Base-by-base conservation (phyloP, 2,329 filamentous ascomycete genomes). In the Akanthomyces dipterigenus region DNA sequence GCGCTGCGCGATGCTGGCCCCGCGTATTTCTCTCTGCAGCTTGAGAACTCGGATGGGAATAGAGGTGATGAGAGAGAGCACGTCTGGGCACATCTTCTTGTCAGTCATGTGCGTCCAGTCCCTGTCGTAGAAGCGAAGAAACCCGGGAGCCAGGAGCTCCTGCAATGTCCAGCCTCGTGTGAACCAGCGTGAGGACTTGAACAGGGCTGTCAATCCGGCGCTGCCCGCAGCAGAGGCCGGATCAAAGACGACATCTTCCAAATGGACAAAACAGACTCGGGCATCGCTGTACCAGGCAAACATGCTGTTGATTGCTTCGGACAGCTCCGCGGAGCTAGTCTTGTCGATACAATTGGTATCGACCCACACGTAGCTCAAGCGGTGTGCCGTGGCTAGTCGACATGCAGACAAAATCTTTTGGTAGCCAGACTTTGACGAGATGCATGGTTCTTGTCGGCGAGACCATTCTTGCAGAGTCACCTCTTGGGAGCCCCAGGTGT, bases 321-420 rank as follows among this genome's bases (percentile, higher is more conserved):
- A 43, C 16, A 55, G 51, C 51, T 55, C 51, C 9, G 51, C 51
- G 14, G 51, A 55, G 51, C 51, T 55, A 5, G 36, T 42, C 51
- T 55, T 55, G 36, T 55, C 51, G 36, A 55, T 55, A 18, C 36
- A 55, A 16, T 28, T 55, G 0, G 68, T 70, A 12, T 71, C 69
- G 20, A 67, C 63, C 70, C 70, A 72, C 1, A 67, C 63, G 62
- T 67, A 71, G 6, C 60, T 42, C 53, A 67, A 67, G 3, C 64
- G n/a, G n/a, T 16, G 16, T 18, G 40, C 18, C 5, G n/a, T 34
- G 16, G 48, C 48, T 7, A 53, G 48, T 36, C 42, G 16, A 31
- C 55, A 49, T 18, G 55, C 34, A 3, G 28, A 22, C 8, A 48
- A 3, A 5, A 58, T 42, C 16, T 58, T 58, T n/a, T 43, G 28